Evolutionary conservation across 345 rosid genomes (phyloP), one percentile per base, ranked within the genome.

Genomic region (Citrus hindsii): DNA sequence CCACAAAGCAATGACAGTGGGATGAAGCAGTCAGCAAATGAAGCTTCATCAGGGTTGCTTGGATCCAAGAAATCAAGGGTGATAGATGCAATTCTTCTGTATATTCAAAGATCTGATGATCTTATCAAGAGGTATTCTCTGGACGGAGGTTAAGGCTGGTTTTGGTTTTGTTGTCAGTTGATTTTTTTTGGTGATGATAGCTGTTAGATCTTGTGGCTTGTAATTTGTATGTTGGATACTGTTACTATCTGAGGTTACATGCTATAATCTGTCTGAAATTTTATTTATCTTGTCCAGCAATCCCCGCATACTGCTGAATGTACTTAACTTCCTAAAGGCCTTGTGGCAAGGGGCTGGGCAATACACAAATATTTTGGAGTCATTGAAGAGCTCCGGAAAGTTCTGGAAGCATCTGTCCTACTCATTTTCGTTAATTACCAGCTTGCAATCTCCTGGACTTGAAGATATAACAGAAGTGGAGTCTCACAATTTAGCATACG

Each of bases 271-370:
- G 53, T 75, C 59, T 75, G 10, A 35, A 66, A 33, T 66, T 65
- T 62, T 56, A 27, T 60, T 69, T 72, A 76, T 83, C 81, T 86
- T 83, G 80, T 86, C 68, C 95, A 96, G 99, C 81, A 85, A 89
- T 79, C 87, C 97, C 9, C 66, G 82, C 58, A 58, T 85, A 67
- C 83, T 92, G 82, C 87, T 92, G 79, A 73, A 80, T 82, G 76
- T 89, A 67, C 88, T 94, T 74, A 83, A 87, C 81, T 87, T 96
- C 85, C 86, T 96, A 56, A 96, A 91, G 90, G 85, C 95, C 64
- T 83, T 91, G 84, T 96, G 99, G 98, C 94, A 92, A 85, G 97
- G 95, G 78, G 98, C 95, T 83, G 91, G 83, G 74, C 94, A 86
- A 25, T 94, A 90, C 78, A 80, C 79, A 2, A 66, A 80, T 76